Evolutionary conservation across 78 protist species (phyloP), one percentile per base, ranked within the genome.

Genomic region (Pigoraptor vietnamica): DNA sequence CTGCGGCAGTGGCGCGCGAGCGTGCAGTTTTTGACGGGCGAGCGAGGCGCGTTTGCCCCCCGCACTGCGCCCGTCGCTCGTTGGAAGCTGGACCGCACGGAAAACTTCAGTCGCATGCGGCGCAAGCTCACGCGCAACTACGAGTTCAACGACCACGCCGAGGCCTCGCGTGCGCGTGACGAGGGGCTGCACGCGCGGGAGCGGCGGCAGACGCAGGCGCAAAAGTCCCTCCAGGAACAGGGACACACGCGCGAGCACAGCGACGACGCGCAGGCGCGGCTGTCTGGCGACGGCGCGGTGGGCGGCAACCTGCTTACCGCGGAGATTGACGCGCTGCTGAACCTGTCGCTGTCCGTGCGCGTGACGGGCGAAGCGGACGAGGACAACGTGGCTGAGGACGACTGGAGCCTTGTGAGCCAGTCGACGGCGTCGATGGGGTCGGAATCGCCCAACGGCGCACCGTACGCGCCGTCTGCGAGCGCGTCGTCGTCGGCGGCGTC

Each of bases 31-130:
- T 19, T 83, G n/a, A 35, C 38, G 23, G 38, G 88, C 88, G 88
- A 83, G 88, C 88, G 88, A 1, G 88, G 88, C 33, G 88, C 38
- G 39, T 34, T 83, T 6, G 88, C 88, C 37, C 38, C 88, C n/a
- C 88, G 88, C 38, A 14, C 2, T 6, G 39, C 39, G 23, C 32
- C n/a, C 32, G 10, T 25, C 35, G 84, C 32, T 2, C 32, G 32
- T 19, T 83, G 88, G 88, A 35, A 35, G 88, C 88, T 83, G 39
- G 90, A 88, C 25, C 39, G 38, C 39, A 40, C 35, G 35, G 84
- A 88, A 39, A 87, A 23, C 37, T 2, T 9, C 35, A 25, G 33
- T 25, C 91, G 91, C 10, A 29, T 29, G 84, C 81, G 91, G n/a
- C 36, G 81, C 38, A 88, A 88, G 83, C 38, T 88, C 34, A 0